phyloP scores from a whole-genome alignment of 139 green algal genomes.

The Desmodesmus armatus region DNA sequence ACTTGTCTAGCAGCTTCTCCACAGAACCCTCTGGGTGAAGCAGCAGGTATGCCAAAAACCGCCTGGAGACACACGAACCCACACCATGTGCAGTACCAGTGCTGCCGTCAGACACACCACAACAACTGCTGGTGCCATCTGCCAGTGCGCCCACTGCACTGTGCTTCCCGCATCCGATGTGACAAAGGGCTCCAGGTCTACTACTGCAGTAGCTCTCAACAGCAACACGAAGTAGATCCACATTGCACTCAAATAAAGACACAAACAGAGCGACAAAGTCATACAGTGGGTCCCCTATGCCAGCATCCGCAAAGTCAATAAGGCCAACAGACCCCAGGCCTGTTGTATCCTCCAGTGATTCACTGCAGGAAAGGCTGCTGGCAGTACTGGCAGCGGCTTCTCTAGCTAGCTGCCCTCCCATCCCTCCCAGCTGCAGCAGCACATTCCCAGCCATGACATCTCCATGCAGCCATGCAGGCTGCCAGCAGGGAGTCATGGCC shows the following conservation, averaged over 20 bases:
- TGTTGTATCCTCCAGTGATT: neutral
- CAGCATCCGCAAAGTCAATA: conserved; percentile 32
- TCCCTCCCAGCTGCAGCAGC: conserved; percentile 1
- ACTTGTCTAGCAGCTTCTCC: conserved; percentile 6
- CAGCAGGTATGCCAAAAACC: conserved; percentile 29
- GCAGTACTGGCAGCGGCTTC: neutral
- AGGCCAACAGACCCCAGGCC: neutral
- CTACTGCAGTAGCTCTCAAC: neutral
- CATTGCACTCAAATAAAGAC: conserved; percentile 15
- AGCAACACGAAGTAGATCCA: neutral
- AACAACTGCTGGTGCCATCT: neutral
- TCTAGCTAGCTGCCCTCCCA: neutral
- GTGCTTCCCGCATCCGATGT: neutral
- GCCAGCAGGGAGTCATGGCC: neutral
- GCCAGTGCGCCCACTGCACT: neutral
- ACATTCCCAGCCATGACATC: conserved; percentile 37
- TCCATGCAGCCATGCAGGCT: conserved; percentile 26
- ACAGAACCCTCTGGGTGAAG: conserved; percentile 23
- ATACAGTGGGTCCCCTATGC: conserved; percentile 30
- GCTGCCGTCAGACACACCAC: neutral
- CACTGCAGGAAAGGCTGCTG: neutral
- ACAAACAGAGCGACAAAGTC: conserved; percentile 42
- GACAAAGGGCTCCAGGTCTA: too few species aligned
- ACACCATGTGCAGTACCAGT: neutral
- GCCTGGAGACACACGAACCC: neutral